Evolutionary conservation across 176 grass and related monocot genomes (phyloP).

Genomic region (Typha latifolia): DNA sequence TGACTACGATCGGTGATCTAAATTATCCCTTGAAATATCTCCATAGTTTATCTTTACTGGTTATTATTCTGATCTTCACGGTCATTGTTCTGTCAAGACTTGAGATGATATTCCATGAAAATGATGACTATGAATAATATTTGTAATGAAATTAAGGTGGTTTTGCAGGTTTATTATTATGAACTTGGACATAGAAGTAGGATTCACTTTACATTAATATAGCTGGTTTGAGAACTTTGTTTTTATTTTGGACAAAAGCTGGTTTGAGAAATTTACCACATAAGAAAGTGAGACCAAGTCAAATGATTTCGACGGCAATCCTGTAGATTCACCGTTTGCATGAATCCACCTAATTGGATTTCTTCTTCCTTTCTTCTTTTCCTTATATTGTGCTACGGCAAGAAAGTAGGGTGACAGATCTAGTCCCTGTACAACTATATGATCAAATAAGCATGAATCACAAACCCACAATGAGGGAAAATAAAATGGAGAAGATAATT

Average conservation of each 20-base stretch:
- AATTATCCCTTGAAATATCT: no score
- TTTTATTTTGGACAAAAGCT: not conserved
- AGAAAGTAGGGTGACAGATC: conserved; percentile 81
- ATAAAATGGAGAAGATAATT: not conserved
- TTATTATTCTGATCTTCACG: no score
- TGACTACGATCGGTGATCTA: no score
- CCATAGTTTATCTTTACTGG: no score
- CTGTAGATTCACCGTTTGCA: conserved; percentile 70
- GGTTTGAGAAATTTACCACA: conserved; percentile 39
- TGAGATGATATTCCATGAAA: no score
- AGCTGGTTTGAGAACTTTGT: not conserved
- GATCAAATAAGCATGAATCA: not conserved
- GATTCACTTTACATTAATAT: not conserved
- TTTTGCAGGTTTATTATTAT: no score
- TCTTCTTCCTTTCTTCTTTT: conserved; percentile 37
- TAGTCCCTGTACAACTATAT: conserved; percentile 36
- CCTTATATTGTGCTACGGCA: conserved; percentile 60
- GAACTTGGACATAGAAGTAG: no score
- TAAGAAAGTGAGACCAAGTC: conserved; percentile 74
- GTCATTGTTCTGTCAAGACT: no score
- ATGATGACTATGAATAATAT: no score
- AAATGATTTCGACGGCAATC: conserved; percentile 57
- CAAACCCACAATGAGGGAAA: not conserved
- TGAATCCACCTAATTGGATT: conserved; percentile 71
- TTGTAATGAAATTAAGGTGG: no score